Base-by-base conservation (phyloP, 2,329 filamentous ascomycete genomes). In the Colletotrichum echinochloae region DNA sequence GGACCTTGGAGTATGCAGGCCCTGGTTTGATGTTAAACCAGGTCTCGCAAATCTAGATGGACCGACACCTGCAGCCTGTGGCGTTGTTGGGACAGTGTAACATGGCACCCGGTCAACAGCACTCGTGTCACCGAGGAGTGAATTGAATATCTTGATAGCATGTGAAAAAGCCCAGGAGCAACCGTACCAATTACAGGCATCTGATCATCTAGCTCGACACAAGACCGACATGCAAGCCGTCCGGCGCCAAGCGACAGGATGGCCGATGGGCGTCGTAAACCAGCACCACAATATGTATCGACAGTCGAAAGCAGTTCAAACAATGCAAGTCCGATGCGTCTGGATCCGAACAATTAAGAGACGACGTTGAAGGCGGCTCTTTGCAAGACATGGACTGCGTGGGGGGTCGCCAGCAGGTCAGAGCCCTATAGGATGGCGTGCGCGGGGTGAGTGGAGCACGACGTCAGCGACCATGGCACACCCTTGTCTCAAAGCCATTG, bases 371-470 rank as follows among this genome's bases (percentile, higher is more conserved):
- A 62, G 30, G 64, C 64, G 64, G 64, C 64, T 66, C 64, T 66
- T 54, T 30, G 16, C 20, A 55, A 11, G 64, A 55, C 49, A 49
- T 62, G 39, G 57, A 52, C 35, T 20, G 65, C 65, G 68, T 71
- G 68, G 68, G 67, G 68, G 68, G 55, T 71, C 41, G 33, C 52
- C 64, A 71, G 64, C 68, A 68, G 64, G 68, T 71, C 64, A 71
- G 68, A 52, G 68, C 68, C 65, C 33, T 71, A 71, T 59, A 63
- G 68, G 65, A 71, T 68, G 68, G 68, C 68, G 68, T 71, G 68
- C 68, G 68, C 68, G 68, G 68, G 68, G 68, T 23, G 41, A 46
- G 64, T 67, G 68, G 65, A 62, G 64, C 65, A 48, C 59, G 44
- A 59, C 44, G 49, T 63, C 68, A 55, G 55, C 62, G 20, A 56